Evolutionary conservation across 2,329 filamentous ascomycete species (phyloP).

Genomic region (Delphinella strobiligena): DNA sequence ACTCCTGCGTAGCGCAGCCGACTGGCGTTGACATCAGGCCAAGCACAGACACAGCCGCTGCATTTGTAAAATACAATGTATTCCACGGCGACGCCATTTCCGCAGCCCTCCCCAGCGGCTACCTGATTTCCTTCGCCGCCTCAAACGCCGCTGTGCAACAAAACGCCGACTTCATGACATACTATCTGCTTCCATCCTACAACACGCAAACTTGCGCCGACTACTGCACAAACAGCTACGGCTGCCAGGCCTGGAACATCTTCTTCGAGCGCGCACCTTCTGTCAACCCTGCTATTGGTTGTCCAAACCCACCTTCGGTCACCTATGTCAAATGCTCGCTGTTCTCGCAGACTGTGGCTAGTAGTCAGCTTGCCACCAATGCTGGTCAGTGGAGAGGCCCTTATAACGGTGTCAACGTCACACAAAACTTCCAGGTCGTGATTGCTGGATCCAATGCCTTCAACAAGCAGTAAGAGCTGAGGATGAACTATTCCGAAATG

Average conservation of each 20-base stretch:
- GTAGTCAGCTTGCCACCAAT: not conserved
- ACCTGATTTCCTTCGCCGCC: not conserved
- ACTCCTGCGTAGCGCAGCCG: not conserved
- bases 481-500: too few species aligned
- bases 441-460: not conserved
- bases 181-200: not conserved
- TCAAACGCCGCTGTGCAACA: not conserved
- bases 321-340: conserved; percentile 4
- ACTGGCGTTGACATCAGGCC: not conserved
- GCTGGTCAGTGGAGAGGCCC: not conserved
- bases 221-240: conserved; percentile 3
- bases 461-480: not conserved
- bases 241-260: conserved; percentile 7
- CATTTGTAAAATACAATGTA: not conserved
- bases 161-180: not conserved
- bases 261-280: conserved; percentile 9
- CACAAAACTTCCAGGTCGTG: not conserved
- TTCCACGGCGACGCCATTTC: not conserved
- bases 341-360: not conserved
- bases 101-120: not conserved
- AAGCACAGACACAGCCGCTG: not conserved
- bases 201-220: conserved; percentile 1
- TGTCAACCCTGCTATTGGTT: conserved; percentile 10
- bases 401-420: not conserved
- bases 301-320: conserved; percentile 16